Evolutionary conservation across 106 monocot species (phyloP).

Genomic region (Platanthera guangdongensis): DNA sequence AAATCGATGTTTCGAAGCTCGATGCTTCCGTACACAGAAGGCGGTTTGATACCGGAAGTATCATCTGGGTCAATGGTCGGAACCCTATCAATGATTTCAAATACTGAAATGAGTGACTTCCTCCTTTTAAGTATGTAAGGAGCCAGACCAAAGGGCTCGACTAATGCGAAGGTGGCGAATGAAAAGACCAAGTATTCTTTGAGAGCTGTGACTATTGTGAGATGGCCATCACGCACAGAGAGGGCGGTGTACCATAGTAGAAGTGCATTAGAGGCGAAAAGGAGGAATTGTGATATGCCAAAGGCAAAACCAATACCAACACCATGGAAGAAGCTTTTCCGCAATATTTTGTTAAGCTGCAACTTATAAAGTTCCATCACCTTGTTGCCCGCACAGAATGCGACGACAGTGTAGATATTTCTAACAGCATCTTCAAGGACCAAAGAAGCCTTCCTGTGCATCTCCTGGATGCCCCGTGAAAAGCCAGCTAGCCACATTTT

Average conservation of each 20-base stretch:
- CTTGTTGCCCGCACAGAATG: constrained; percentile 94
- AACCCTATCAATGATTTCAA: constrained; percentile 84
- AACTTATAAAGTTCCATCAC: constrained; percentile 80
- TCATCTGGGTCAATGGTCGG: constrained; percentile 92
- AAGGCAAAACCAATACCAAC: constrained; percentile 81
- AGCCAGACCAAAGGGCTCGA: constrained; percentile 97
- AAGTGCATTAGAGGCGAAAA: constrained; percentile 90
- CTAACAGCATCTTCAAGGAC: constrained; percentile 96
- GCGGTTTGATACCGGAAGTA: constrained; percentile 68
- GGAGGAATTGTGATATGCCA: constrained; percentile 87
- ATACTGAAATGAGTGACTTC: constrained; percentile 73
- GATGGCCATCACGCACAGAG: constrained; percentile 37
- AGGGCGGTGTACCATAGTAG: constrained; percentile 84
- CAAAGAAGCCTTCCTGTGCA: constrained; percentile 90
- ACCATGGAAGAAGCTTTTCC: constrained; percentile 71
- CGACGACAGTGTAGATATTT: constrained; percentile 96
- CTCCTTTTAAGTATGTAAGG: constrained; percentile 90
- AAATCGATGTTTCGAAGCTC: constrained; percentile 84
- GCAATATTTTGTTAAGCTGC: constrained; percentile 62
- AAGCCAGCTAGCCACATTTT: constrained; percentile 99
- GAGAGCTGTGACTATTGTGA: constrained; percentile 42
- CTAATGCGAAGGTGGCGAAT: constrained; percentile 89
- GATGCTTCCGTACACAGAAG: constrained; percentile 86
- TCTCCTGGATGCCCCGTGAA: constrained; percentile 93
- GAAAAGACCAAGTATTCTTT: constrained; percentile 95